phyloP scores from a whole-genome alignment of 371 early-diverging fungal genomes.

The Chytridiales sp. region DNA sequence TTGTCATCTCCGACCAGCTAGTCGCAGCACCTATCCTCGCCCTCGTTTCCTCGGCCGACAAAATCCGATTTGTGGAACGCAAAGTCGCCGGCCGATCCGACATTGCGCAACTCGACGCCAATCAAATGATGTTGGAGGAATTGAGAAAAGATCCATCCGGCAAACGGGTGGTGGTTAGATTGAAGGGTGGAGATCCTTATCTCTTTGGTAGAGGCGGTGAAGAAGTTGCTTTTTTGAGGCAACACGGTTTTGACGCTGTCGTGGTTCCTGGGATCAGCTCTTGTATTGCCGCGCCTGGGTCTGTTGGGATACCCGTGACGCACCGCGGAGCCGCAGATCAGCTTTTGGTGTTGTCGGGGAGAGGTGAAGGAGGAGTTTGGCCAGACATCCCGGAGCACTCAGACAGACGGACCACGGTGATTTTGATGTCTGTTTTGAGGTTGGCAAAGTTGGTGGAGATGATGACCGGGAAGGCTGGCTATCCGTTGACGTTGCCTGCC shows the following conservation, averaged over 20 bases:
- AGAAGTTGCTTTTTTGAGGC: constrained; percentile 73
- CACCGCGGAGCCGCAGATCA: constrained; percentile 84
- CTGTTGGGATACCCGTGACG: constrained; percentile 74
- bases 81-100: constrained; percentile 78
- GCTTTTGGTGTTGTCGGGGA: constrained; percentile 62
- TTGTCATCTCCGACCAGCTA: constrained; percentile 80
- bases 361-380: constrained; percentile 45
- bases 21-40: constrained; percentile 67
- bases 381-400: constrained; percentile 71
- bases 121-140: constrained; percentile 70
- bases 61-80: constrained; percentile 62
- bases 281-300: constrained; percentile 48
- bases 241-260: constrained; percentile 41
- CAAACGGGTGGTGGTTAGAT: constrained; percentile 73
- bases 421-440: constrained; percentile 81
- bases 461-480: constrained; percentile 54
- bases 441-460: constrained; percentile 58
- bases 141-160: constrained; percentile 37
- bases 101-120: constrained; percentile 72
- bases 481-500: constrained; percentile 60
- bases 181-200: constrained; percentile 90
- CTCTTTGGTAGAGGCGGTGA: constrained; percentile 93
- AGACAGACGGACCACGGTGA: constrained; percentile 68
- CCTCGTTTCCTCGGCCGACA: constrained; percentile 56
- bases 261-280: constrained; percentile 37